Evolutionary conservation across 805 yeast species (phyloP), one percentile per base, ranked within the genome.

Genomic region (Starmerella sirachaensis): DNA sequence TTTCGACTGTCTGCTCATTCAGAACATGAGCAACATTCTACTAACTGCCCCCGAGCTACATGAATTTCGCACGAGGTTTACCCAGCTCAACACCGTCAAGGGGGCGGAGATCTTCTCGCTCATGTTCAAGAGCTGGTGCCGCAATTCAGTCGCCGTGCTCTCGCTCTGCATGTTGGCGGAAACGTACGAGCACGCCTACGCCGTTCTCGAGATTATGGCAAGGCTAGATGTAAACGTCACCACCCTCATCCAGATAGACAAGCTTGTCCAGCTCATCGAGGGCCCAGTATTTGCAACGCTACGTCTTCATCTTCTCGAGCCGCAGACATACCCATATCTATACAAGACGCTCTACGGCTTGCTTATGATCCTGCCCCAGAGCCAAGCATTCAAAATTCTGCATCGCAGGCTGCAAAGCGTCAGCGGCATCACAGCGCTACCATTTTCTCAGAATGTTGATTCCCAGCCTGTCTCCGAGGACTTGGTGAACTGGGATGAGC

Each of bases 361-460:
- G 21, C 63, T 91, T 42, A 91, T 91, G 98, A 67, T 91, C 5
- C 60, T 91, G 34, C 98, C 98, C 0, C 98, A 91, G 56, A 83
- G 95, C 0, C 70, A 82, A 10, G 94, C 97, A 0, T 91, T 83
- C 55, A 74, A 70, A n/a, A 74, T 81, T 0, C 65, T 91, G 46
- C 78, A 78, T 47, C 81, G 78, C 51, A 66, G 98, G 42, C 64
- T 91, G 35, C 71, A 70, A 34, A 65, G 81, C 25, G 69, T 79
- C 16, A 52, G 62, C 6, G 54, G 59, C 3, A 54, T 62, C 30
- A 62, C 61, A 5, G 53, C 51, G 27, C 48, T 62, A 22, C 60
- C 59, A 23, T 26, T 54, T 6, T 56, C 56, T 10, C 31, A 22
- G 29, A 14, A 28, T 29, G 23, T 31, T 17, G 29, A 46, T 46